Conservation (phyloP, 192 early-diverging fungal species). For the Umbelopsis vinacea region DNA sequence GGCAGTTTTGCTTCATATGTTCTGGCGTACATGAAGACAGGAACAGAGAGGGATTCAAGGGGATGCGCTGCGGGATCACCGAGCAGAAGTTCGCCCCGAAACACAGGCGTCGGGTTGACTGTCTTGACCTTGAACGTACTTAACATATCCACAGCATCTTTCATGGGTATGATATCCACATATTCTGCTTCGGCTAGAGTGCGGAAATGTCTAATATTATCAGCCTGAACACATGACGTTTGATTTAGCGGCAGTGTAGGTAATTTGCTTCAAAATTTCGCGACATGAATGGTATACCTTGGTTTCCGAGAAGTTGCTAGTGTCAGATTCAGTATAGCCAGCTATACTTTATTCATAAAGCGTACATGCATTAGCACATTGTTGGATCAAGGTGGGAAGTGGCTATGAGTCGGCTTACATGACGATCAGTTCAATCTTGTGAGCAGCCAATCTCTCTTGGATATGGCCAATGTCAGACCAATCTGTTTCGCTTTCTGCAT, state of each 20-base stretch:
- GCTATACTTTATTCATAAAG: neutral
- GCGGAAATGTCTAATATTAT: neutral
- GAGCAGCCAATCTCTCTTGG: conserved; percentile 26
- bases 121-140: conserved; percentile 52
- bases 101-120: conserved; percentile 59
- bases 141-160: conserved; percentile 55
- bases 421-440: conserved; percentile 47
- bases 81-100: conserved; percentile 54
- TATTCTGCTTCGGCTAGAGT: neutral
- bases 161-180: conserved; percentile 24
- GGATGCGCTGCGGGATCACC: conserved; percentile 55
- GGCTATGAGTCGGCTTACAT: conserved; percentile 48
- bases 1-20: conserved; percentile 59
- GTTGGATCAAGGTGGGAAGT: neutral
- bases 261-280: neutral
- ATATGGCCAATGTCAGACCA: conserved; percentile 45
- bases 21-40: conserved; percentile 60
- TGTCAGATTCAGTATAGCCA: neutral
- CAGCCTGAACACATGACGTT: neutral
- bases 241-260: neutral
- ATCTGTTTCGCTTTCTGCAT: conserved; percentile 57
- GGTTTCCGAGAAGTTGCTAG: neutral
- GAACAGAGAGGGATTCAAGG: conserved; percentile 48
- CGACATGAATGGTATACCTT: neutral
- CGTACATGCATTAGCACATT: neutral